Evolutionary conservation across 1,284 basidiomycete species (phyloP).

Genomic region (Naganishia albida): DNA sequence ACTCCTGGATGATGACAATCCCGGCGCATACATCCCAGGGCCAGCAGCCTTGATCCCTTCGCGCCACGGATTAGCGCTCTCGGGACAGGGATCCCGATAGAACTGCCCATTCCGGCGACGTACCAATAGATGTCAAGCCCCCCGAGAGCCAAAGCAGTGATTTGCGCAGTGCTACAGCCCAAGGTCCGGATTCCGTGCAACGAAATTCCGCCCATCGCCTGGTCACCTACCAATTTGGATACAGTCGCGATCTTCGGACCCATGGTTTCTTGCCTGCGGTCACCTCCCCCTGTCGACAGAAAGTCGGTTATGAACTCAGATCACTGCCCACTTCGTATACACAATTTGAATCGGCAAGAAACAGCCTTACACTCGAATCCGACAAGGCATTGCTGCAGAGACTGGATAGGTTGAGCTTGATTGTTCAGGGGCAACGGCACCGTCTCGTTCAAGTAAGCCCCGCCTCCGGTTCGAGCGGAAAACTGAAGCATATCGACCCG

Average conservation of each 20-base stretch:
- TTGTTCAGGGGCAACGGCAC: conserved; percentile 72
- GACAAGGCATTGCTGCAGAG: conserved; percentile 76
- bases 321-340: no score
- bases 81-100: background rate
- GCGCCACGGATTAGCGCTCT: background rate
- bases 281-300: conserved; percentile 67
- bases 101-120: background rate
- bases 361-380: conserved; percentile 72
- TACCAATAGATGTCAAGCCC: conserved; percentile 70
- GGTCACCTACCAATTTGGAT: conserved; percentile 73
- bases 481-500: conserved; percentile 55
- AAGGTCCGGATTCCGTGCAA: conserved; percentile 74
- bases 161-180: conserved; percentile 45
- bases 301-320: background rate
- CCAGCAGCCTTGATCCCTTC: conserved; percentile 45
- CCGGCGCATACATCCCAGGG: conserved; percentile 88
- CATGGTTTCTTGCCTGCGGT: conserved; percentile 65
- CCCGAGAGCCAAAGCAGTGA: conserved; percentile 77
- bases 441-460: conserved; percentile 70
- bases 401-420: conserved; percentile 68
- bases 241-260: conserved; percentile 70
- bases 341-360: background rate
- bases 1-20: conserved; percentile 84
- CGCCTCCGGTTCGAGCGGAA: conserved; percentile 75
- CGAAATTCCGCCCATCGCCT: conserved; percentile 70